These are phyloP conservation scores for Blastomyces gilchristii DNA, from an alignment of 2,329 filamentous ascomycete species.

Conservation along the genomic window DNA sequence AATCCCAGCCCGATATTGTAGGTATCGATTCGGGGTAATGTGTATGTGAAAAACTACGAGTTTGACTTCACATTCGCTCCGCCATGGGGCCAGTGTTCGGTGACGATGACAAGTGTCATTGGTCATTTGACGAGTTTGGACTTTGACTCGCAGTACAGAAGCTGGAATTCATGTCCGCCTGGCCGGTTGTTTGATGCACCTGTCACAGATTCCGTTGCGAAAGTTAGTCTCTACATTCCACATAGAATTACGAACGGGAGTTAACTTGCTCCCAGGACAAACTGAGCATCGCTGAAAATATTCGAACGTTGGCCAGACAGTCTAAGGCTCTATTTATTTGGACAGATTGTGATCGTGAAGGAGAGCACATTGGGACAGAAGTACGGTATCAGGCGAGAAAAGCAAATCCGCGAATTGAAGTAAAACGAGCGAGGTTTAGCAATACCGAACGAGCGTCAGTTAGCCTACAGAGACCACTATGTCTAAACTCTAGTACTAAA, in stretches of 20 bases:
- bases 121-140: constrained; percentile 78
- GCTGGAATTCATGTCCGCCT: constrained; percentile 74
- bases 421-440: constrained; percentile 84
- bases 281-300: constrained; percentile 71
- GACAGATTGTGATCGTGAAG: constrained; percentile 97
- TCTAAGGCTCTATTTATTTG: constrained; percentile 80
- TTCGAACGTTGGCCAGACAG: constrained; percentile 63
- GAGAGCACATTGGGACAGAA: constrained; percentile 89
- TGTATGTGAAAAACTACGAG: constrained; percentile 86
- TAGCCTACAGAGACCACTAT: constrained; percentile 8
- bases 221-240: constrained; percentile 40
- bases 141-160: constrained; percentile 62
- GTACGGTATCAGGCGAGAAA: constrained; percentile 70
- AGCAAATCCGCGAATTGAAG: constrained; percentile 61
- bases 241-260: background rate
- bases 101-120: constrained; percentile 87
- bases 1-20: constrained; percentile 28
- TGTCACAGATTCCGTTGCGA: constrained; percentile 56
- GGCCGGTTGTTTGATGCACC: constrained; percentile 70
- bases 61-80: constrained; percentile 81
- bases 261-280: constrained; percentile 51
- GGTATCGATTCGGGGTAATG: constrained; percentile 56
- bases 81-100: constrained; percentile 68
- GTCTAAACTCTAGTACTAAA: background rate
- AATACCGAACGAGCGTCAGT: constrained; percentile 84